Evolutionary conservation across 306 rosid genomes (phyloP), one percentile per base, ranked within the genome.

Genomic region (Canavalia gladiata): DNA sequence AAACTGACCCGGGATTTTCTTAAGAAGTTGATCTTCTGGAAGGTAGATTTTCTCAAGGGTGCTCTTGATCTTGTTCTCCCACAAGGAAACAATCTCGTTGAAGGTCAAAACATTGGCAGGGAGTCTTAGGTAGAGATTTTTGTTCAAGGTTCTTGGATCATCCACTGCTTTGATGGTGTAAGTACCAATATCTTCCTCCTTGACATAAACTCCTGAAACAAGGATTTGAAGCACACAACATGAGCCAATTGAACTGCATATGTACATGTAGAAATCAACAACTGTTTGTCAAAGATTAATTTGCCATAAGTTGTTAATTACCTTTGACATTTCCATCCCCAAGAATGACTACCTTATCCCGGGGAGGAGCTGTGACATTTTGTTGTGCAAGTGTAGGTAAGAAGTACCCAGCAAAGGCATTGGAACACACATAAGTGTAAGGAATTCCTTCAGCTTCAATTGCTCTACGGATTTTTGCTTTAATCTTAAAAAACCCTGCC

Each of bases 291-390:
- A 10, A 9, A 59, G 46, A 13, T 66, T 5, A 41, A 42, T 42
- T 67, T 42, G 54, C 3, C 50, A 63, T 2, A 18, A 18, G 12
- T 35, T 35, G 25, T 33, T 29, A 10, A 29, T 63, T 70, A 88
- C 89, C 87, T 83, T 70, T 52, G 54, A 79, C 83, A 30, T 88
- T 77, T 74, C 89, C 88, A 78, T 88, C 86, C 57, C 91, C 91
- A 3, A 74, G 86, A 77, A 88, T 39, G 71, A 78, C 73, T 2
- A 88, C 86, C 57, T 74, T 86, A 8, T 86, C 88, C 0, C 91
- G 34, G 0, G 89, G 86, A 55, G 89, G 87, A 25, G 45, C 82
- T 0, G 80, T 88, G 54, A 37, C 77, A 81, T 81, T 45, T 13
- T 7, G 69, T 42, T 83, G 87, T 41, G 35, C 84, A 2, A 88